These are phyloP conservation scores for Cytospora piceae DNA, from an alignment of 2,329 filamentous ascomycete genomes.

Conservation along the genomic window DNA sequence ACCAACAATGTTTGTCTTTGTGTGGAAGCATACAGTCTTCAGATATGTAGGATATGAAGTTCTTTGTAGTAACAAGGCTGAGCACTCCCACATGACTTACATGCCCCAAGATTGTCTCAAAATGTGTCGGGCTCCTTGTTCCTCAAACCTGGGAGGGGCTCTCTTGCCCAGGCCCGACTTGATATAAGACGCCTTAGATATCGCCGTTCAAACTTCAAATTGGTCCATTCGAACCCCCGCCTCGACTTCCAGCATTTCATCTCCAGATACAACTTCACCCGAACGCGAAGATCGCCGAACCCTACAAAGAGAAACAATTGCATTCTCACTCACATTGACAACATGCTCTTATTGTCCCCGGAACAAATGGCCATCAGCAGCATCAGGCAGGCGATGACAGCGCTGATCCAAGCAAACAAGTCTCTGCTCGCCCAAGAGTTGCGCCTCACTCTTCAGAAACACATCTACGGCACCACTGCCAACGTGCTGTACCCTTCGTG, in stretches of 20 bases:
- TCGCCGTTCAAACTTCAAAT: background rate
- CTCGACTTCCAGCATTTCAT: background rate
- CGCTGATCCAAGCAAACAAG: slow-evolving; percentile 1
- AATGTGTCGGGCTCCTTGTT: background rate
- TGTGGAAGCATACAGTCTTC: too few relatives aligned
- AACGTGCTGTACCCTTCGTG: slow-evolving; percentile 5
- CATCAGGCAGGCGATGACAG: slow-evolving; percentile 8
- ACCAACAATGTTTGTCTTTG: too few relatives aligned
- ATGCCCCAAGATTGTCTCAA: background rate
- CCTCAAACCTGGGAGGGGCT: background rate
- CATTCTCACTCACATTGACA: background rate
- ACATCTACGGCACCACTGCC: background rate
- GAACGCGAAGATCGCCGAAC: background rate
- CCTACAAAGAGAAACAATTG: background rate
- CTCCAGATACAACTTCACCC: background rate
- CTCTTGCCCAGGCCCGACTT: background rate
- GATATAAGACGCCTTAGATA: background rate
- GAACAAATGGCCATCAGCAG: background rate
- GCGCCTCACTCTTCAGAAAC: background rate
- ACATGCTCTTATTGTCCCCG: background rate
- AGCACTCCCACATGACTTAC: background rate
- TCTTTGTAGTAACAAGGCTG: background rate
- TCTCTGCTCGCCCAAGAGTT: slow-evolving; percentile 7
- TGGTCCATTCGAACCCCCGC: background rate
- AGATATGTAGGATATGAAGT: too few relatives aligned